These are phyloP conservation scores for Polychytrium aggregatum DNA, from an alignment of 192 early-diverging fungal genomes.

Conservation along the genomic window DNA sequence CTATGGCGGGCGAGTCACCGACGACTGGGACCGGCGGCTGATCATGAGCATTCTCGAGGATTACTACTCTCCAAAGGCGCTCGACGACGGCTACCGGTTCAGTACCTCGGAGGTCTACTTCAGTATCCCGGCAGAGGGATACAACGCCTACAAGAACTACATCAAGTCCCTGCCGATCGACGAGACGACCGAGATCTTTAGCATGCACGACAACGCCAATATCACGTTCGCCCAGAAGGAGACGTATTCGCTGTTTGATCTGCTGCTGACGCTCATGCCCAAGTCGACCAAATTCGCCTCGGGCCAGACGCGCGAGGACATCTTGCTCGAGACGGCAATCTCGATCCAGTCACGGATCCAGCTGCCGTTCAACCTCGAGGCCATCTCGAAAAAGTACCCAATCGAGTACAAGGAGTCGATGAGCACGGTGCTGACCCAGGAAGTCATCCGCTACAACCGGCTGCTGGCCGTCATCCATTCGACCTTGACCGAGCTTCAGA, in stretches of 20 bases:
- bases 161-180: slow-evolving; percentile 42
- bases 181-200: slow-evolving; percentile 46
- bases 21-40: slow-evolving; percentile 45
- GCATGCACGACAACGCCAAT: slow-evolving; percentile 53
- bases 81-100: slow-evolving; percentile 42
- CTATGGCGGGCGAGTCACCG: slow-evolving; percentile 49
- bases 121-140: slow-evolving; percentile 31
- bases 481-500: slow-evolving; percentile 36
- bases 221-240: slow-evolving; percentile 54
- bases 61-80: slow-evolving; percentile 35
- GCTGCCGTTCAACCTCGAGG: slow-evolving; percentile 37
- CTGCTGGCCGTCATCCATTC: slow-evolving; percentile 36
- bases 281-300: slow-evolving; percentile 21
- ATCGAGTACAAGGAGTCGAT: slow-evolving; percentile 50
- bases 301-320: slow-evolving; percentile 41
- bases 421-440: slow-evolving; percentile 45
- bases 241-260: slow-evolving; percentile 41
- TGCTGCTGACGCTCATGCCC: slow-evolving; percentile 41
- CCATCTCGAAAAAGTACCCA: slow-evolving; percentile 35
- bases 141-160: slow-evolving; percentile 35
- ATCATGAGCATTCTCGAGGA: slow-evolving; percentile 48
- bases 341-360: slow-evolving; percentile 35
- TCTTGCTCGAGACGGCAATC: slow-evolving; percentile 29
- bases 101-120: slow-evolving; percentile 27
- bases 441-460: slow-evolving; percentile 49